Base-by-base conservation (phyloP, 2,329 filamentous ascomycete genomes). In the Penicillium hesseltinei region DNA sequence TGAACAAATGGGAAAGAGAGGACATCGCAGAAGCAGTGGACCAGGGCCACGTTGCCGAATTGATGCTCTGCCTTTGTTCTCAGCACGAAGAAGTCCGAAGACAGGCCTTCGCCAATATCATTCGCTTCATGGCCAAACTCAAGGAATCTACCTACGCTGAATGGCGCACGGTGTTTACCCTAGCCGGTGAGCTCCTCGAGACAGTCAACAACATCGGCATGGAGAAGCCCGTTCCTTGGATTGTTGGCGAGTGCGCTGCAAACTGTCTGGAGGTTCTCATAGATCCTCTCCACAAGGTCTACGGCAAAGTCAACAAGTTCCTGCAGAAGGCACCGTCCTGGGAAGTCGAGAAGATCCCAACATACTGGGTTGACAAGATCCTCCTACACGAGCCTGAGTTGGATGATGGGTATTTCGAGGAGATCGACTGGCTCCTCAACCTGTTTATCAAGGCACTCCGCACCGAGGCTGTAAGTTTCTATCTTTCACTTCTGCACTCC, bases 221-320 rank as follows among this genome's bases (percentile, higher is more conserved):
- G 43, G 74, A 78, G 8, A 77, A 77, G 3, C 82, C 88, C 1
- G 78, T 95, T 4, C 88, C 92, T 0, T 91, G 88, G 59, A 81
- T 91, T 13, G 85, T 91, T 6, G 83, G 87, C n/a, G 84, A 88
- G 11, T 94, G 96, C 66, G 88, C 91, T 8, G 81, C 83, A 46
- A 85, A 86, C 62, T 85, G 87, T 1, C 80, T 96, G 8, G 77
- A 82, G 1, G 85, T 96, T 17, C 77, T 96, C 45, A 83, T 81
- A 23, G 87, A 91, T 60, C 93, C 93, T 0, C 81, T 91, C 17
- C 91, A 96, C 69, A 85, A 84, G 59, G 83, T 97, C 38, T 97
- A 96, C 71, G 84, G 86, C 57, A 96, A 96, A 71, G 78, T 94
- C 74, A 96, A 96, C 77, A 80, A 82, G 6, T 97, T 92, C 72